Conservation (phyloP, 2,329 filamentous ascomycete species). For the Fusarium torulosum region DNA sequence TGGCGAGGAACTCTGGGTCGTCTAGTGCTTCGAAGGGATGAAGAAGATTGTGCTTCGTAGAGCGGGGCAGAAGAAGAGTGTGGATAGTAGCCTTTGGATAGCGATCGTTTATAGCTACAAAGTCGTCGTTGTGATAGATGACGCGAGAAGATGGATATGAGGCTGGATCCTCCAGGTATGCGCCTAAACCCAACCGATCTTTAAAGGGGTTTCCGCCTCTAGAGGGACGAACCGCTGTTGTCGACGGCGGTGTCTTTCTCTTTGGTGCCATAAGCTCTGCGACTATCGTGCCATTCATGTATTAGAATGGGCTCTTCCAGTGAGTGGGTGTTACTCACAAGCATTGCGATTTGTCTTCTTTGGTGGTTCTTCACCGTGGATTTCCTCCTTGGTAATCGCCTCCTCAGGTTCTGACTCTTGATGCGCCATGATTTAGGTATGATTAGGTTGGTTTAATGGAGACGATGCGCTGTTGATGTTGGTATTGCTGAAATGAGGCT, state of each 20-base stretch:
- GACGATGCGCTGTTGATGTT: neutral
- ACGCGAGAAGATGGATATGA: slow-evolving; percentile 71
- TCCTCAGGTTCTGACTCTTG: slow-evolving; percentile 53
- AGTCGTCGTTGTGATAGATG: slow-evolving; percentile 74
- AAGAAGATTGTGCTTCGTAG: slow-evolving; percentile 67
- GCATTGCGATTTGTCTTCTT: slow-evolving; percentile 54
- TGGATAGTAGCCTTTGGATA: slow-evolving; percentile 91
- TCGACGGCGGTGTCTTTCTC: slow-evolving; percentile 49
- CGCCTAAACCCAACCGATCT: slow-evolving; percentile 71
- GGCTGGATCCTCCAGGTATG: slow-evolving; percentile 74
- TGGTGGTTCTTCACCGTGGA: slow-evolving; percentile 51
- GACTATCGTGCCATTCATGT: slow-evolving; percentile 22
- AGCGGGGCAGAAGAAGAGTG: slow-evolving; percentile 86
- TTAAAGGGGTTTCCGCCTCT: slow-evolving; percentile 55
- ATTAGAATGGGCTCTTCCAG: slow-evolving; percentile 20
- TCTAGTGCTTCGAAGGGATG: slow-evolving; percentile 85
- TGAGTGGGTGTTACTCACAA: slow-evolving; percentile 52
- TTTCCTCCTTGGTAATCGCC: slow-evolving; percentile 59
- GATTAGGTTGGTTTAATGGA: neutral
- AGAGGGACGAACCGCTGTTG: slow-evolving; percentile 28
- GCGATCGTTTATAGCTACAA: slow-evolving; percentile 82
- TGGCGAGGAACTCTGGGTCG: slow-evolving; percentile 74
- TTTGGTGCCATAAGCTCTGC: slow-evolving; percentile 55
- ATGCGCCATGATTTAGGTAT: slow-evolving; percentile 42
- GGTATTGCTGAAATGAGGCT: neutral